Conservation (phyloP, 495 filamentous ascomycete genomes). For the Talaromyces trachyspermus region DNA sequence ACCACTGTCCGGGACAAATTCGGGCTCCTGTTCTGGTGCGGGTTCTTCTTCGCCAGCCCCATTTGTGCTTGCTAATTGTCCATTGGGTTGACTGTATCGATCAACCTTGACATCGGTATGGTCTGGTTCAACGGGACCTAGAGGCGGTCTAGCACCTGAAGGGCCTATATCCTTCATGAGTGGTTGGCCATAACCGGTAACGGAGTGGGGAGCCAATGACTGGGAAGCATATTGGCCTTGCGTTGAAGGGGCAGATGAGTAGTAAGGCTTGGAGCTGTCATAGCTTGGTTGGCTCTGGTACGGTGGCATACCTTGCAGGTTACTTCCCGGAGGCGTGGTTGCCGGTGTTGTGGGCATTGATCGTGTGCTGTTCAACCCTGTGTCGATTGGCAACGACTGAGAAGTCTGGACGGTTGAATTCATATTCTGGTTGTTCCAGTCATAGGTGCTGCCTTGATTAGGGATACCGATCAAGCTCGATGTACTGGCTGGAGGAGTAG, state of each 20-base stretch:
- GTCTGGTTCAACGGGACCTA: constrained; percentile 50
- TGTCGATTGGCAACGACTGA: constrained; percentile 81
- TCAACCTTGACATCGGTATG: constrained; percentile 62
- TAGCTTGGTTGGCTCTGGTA: constrained; percentile 68
- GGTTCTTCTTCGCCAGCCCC: constrained; percentile 54
- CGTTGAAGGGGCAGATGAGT: constrained; percentile 63
- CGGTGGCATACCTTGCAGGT: constrained; percentile 67
- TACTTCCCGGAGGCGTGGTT: constrained; percentile 79
- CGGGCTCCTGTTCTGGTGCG: constrained; percentile 70
- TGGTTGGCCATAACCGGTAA: constrained; percentile 58
- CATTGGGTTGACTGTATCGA: constrained; percentile 52
- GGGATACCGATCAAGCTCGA: constrained; percentile 83
- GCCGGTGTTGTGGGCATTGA: constrained; percentile 93
- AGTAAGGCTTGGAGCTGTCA: constrained; percentile 71
- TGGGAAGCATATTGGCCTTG: constrained; percentile 64
- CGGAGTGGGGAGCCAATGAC: constrained; percentile 55
- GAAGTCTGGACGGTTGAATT: constrained; percentile 52
- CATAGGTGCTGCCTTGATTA: constrained; percentile 62
- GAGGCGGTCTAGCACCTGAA: constrained; percentile 55
- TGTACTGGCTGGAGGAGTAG: constrained; percentile 87
- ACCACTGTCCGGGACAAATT: constrained; percentile 70
- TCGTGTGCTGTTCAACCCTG: constrained; percentile 67
- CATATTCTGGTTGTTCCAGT: constrained; percentile 66
- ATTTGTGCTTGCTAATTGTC: constrained; percentile 43
- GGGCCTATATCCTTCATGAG: constrained; percentile 95